These are phyloP conservation scores for Chimonanthus salicifolius DNA, from an alignment of 164 flowering plant genomes.

Conservation along the genomic window DNA sequence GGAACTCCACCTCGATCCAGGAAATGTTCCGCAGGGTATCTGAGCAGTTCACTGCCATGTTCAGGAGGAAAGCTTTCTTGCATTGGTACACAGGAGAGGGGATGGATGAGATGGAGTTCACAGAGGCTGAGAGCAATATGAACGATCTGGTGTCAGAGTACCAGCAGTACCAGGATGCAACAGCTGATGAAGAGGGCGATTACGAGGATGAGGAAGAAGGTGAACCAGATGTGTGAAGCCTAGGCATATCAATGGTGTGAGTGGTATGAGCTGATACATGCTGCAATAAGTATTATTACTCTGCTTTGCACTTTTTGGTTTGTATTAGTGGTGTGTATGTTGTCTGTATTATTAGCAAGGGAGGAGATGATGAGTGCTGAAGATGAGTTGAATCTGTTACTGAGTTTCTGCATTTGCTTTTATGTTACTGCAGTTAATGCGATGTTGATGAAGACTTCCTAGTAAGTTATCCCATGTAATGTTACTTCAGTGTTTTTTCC, in stretches of 20 bases:
- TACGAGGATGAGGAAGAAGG: conserved; percentile 48
- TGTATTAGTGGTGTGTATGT: background rate
- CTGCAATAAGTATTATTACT: background rate
- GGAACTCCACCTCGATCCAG: conserved; percentile 57
- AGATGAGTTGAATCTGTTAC: background rate
- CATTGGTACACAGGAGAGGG: conserved; percentile 72
- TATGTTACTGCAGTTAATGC: background rate
- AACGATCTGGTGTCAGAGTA: conserved; percentile 61
- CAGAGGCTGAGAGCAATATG: conserved; percentile 66
- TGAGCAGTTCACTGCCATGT: conserved; percentile 65
- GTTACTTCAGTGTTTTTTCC: too few relatives aligned
- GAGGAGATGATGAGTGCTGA: too few relatives aligned
- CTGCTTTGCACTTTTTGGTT: background rate
- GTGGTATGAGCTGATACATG: background rate
- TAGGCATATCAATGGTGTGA: background rate
- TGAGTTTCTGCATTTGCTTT: background rate
- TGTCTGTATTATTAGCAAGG: background rate
- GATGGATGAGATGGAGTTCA: conserved; percentile 69
- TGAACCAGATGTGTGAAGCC: conserved; percentile 1
- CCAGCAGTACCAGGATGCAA: conserved; percentile 73
- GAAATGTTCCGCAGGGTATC: conserved; percentile 64
- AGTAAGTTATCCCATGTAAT: too few relatives aligned
- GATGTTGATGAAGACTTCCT: background rate
- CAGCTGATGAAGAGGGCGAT: conserved; percentile 56
- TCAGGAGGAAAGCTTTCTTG: conserved; percentile 60